phyloP scores from a whole-genome alignment of 371 early-diverging fungal species.

The Lichtheimia corymbifera region DNA sequence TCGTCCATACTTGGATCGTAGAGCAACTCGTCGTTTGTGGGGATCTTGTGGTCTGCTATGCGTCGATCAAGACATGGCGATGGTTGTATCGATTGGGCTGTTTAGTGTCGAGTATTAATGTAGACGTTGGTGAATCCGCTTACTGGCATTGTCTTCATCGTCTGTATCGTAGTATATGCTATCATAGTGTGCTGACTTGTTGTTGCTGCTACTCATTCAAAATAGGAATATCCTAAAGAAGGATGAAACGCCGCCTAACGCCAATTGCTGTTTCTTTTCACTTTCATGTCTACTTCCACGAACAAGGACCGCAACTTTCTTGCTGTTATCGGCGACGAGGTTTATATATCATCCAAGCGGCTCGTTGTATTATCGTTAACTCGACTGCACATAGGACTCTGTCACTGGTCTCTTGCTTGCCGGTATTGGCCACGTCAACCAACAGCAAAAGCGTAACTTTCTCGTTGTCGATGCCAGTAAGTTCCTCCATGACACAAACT shows the following conservation, averaged over 20 bases:
- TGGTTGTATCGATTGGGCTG: background rate
- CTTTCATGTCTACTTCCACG: conserved; percentile 41
- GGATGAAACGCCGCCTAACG: conserved; percentile 12
- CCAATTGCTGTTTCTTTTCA: background rate
- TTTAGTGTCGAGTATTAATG: background rate
- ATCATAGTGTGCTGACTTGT: conserved; percentile 37
- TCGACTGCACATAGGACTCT: conserved; percentile 70
- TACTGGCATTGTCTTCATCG: conserved; percentile 18
- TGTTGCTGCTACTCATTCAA: background rate
- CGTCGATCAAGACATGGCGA: background rate
- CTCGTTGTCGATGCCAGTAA: conserved; percentile 93
- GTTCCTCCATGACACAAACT: conserved; percentile 10
- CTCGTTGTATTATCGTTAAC: background rate
- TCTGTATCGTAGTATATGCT: conserved; percentile 56
- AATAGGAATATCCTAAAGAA: too few relatives aligned
- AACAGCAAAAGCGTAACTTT: conserved; percentile 89
- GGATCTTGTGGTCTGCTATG: conserved; percentile 8
- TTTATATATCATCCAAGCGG: conserved; percentile 24
- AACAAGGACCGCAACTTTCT: conserved; percentile 84
- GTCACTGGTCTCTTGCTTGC: conserved; percentile 97
- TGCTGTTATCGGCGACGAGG: conserved; percentile 97
- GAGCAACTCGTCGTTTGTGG: conserved; percentile 53
- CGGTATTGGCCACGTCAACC: conserved; percentile 92
- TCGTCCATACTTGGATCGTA: conserved; percentile 64
- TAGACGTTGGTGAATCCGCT: background rate